A percentile compares a stretch with the other conserved stretches of the same genome.
These are phyloP conservation scores for Platanthera zijinensis DNA, from an alignment of 106 monocot species.

Conservation along the genomic window DNA sequence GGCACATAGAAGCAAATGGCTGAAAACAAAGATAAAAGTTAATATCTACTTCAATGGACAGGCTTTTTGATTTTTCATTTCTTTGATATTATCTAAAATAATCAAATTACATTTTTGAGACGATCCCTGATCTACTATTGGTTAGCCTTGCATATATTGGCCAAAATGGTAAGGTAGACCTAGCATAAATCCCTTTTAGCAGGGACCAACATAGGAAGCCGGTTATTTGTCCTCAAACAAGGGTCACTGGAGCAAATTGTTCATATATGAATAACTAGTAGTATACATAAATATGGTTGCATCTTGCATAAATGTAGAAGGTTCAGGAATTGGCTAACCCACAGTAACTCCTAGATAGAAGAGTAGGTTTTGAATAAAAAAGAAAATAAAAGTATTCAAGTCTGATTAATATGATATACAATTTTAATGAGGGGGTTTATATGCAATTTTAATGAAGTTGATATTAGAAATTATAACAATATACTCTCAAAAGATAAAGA, in stretches of 20 bases:
- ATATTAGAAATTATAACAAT: too few species aligned
- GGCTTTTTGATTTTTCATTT: background rate
- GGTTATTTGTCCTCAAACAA: background rate
- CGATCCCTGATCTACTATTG: background rate
- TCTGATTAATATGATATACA: background rate
- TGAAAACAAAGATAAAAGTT: constrained; percentile 4
- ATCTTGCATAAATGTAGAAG: background rate
- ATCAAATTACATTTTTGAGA: background rate
- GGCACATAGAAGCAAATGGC: constrained; percentile 22
- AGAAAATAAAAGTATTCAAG: background rate
- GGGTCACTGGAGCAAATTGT: background rate
- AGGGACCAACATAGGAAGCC: background rate
- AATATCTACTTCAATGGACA: background rate
- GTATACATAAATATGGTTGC: background rate
- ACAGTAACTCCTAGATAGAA: background rate
- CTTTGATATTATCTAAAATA: background rate
- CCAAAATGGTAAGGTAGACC: background rate
- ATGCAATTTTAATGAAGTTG: too few species aligned
- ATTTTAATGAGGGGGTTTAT: too few species aligned
- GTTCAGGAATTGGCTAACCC: background rate
- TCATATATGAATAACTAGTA: background rate
- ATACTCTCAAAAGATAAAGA: too few species aligned
- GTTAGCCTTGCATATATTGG: background rate
- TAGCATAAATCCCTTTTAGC: background rate
- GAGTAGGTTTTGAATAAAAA: background rate